A percentile compares a stretch with the other conserved stretches of the same genome.
These are phyloP conservation scores for Ramichloridium luteum DNA, from an alignment of 2,329 filamentous ascomycete species.

Conservation along the genomic window DNA sequence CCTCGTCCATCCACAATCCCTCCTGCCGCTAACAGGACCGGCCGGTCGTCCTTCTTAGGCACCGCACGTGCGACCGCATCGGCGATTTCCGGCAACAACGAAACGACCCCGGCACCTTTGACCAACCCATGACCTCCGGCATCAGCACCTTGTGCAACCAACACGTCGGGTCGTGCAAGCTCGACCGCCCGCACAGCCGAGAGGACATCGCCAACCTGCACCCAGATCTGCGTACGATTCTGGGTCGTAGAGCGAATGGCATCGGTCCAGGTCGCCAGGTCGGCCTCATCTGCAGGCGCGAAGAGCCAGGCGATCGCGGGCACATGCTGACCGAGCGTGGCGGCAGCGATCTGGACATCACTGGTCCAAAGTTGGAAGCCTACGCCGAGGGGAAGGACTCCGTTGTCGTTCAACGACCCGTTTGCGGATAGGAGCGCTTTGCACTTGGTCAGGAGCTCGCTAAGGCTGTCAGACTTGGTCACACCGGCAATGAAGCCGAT, in stretches of 20 bases:
- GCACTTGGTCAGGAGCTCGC: slow-evolving; percentile 19
- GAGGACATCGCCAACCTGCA: slow-evolving; percentile 49
- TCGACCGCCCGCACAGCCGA: slow-evolving; percentile 40
- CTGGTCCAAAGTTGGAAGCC: slow-evolving; percentile 49
- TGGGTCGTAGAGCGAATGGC: slow-evolving; percentile 24
- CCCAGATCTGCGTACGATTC: slow-evolving; percentile 38
- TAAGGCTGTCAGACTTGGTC: slow-evolving; percentile 29
- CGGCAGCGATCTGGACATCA: slow-evolving; percentile 28
- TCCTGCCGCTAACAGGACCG: slow-evolving; percentile 43
- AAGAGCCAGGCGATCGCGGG: slow-evolving; percentile 57
- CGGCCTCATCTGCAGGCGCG: slow-evolving; percentile 39
- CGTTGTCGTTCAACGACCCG: slow-evolving; percentile 9
- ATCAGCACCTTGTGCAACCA: slow-evolving; percentile 52
- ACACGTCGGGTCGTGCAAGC: slow-evolving; percentile 41
- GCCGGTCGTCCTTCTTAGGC: slow-evolving; percentile 9
- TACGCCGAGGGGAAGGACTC: slow-evolving; percentile 41
- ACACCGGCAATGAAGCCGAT: slow-evolving; percentile 36
- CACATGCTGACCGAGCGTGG: slow-evolving; percentile 34
- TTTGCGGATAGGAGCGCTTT: slow-evolving; percentile 8
- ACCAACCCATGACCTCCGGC: slow-evolving; percentile 52
- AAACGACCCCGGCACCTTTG: slow-evolving; percentile 42
- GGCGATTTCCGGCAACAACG: slow-evolving; percentile 46
- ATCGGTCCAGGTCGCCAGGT: slow-evolving; percentile 23
- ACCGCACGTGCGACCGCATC: slow-evolving; percentile 30
- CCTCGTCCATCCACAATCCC: slow-evolving; percentile 47